Evolutionary conservation across 176 grass and related monocot species (phyloP).

Genomic region (Carex scoparia): DNA sequence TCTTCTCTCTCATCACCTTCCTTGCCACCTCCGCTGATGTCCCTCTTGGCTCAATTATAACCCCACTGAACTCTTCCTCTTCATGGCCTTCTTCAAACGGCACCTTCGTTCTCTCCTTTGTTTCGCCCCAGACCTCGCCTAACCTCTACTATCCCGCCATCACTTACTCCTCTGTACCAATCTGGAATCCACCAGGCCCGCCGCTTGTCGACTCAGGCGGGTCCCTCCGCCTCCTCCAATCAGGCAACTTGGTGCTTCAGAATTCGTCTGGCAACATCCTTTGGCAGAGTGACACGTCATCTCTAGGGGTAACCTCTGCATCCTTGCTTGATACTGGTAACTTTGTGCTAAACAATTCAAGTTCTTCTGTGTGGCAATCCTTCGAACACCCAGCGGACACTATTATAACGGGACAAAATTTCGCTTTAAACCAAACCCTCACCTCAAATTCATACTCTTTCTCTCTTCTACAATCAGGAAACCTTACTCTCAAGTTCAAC

Average conservation of each 20-base stretch:
- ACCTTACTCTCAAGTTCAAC: slow-evolving; percentile 57
- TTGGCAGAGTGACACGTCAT: slow-evolving; percentile 56
- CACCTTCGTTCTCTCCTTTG: slow-evolving; percentile 61
- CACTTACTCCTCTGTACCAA: slow-evolving; percentile 40
- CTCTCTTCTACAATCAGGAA: slow-evolving; percentile 37
- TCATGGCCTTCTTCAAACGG: slow-evolving; percentile 46
- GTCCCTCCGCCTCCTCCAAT: slow-evolving; percentile 49
- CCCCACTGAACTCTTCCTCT: slow-evolving; percentile 27
- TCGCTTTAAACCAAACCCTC: slow-evolving; percentile 39
- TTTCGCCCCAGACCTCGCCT: slow-evolving; percentile 37
- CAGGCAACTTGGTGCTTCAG: slow-evolving; percentile 63
- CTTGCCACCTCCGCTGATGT: slow-evolving; percentile 38
- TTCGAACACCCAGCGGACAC: slow-evolving; percentile 78
- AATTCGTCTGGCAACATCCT: slow-evolving; percentile 63
- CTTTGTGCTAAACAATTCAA: slow-evolving; percentile 51
- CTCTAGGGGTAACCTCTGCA: slow-evolving; percentile 35
- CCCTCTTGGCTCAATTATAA: slow-evolving; percentile 53
- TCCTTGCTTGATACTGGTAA: slow-evolving; percentile 46
- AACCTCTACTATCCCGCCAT: slow-evolving; percentile 63
- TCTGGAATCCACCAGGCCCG: slow-evolving; percentile 50
- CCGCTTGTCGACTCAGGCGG: slow-evolving; percentile 53
- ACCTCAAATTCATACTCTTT: slow-evolving; percentile 48
- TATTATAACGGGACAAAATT: slow-evolving; percentile 59
- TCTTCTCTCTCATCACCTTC: slow-evolving; percentile 25
- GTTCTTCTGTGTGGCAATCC: slow-evolving; percentile 46